These are phyloP conservation scores for Hericium alpestre DNA, from an alignment of 768 basidiomycete species.

Conservation along the genomic window DNA sequence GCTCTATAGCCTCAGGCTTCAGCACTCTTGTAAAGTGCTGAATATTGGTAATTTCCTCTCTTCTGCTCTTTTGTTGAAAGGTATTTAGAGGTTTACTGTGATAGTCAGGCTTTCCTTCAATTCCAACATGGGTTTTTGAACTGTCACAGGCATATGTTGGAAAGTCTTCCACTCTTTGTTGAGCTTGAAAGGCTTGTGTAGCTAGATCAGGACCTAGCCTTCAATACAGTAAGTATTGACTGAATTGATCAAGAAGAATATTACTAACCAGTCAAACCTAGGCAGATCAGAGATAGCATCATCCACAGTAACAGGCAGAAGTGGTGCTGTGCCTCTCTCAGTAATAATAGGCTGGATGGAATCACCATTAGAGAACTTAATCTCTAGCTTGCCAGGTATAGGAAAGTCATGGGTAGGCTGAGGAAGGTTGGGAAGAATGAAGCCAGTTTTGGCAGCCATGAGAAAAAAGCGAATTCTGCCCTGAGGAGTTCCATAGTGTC, in stretches of 20 bases:
- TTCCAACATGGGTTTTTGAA: conserved; percentile 24
- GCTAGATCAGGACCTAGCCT: too few species aligned
- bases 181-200: too few species aligned
- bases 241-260: not conserved
- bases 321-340: conserved; percentile 38
- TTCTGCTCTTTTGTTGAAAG: conserved; percentile 40
- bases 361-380: conserved; percentile 37
- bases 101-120: conserved; percentile 22
- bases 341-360: conserved; percentile 35
- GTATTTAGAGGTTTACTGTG: conserved; percentile 25
- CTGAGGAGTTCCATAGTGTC: conserved; percentile 38
- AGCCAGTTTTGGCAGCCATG: conserved; percentile 28
- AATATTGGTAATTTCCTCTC: conserved; percentile 33
- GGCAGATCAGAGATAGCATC: conserved; percentile 71
- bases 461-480: conserved; percentile 38
- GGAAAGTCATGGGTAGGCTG: conserved; percentile 35
- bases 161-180: too few species aligned
- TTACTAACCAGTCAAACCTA: conserved; percentile 58
- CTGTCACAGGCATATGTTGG: conserved; percentile 28
- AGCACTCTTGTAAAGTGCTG: conserved; percentile 62
- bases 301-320: conserved; percentile 42
- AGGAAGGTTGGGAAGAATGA: conserved; percentile 29
- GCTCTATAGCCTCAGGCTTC: conserved; percentile 39
- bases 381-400: conserved; percentile 29
- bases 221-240: too few species aligned